Base-by-base conservation (phyloP, 2,329 filamentous ascomycete species). In the Pleoardoris graminearum region DNA sequence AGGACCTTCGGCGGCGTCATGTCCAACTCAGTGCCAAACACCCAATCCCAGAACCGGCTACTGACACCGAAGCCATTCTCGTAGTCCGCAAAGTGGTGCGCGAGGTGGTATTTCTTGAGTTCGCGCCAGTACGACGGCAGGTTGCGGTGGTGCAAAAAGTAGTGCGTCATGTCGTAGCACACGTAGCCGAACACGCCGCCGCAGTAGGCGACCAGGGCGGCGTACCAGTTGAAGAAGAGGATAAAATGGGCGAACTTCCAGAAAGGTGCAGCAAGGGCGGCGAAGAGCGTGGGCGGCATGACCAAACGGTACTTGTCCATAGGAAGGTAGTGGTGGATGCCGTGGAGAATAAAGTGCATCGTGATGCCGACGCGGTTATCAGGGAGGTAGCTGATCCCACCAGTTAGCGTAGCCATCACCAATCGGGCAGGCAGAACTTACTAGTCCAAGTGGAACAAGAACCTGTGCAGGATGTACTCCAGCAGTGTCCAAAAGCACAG, bases 231-330 rank as follows among this genome's bases (percentile, higher is more conserved):
- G 77, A 86, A 92, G 72, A 78, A 88, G 73, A 99, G 91, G 49
- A 97, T 69, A 1, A 80, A 63, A 63, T 97, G 93, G 0, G 94
- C 90, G 45, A 99, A 79, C 73, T 90, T 90, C 88, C 90, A 99
- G 79, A 97, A 97, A 0, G 94, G 94, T 0, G 83, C 82, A 5
- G 93, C 93, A 17, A 99, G 85, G 11, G 84, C 82, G 21, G 93
- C 57, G 70, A 99, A 97, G 3, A 99, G 80, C 0, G 90, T 84
- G 0, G 94, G 94, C 1, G 94, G 94, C 94, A 99, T 97, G 60
- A 99, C 94, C 8, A 99, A 86, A 55, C 94, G 87, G 67, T 96
- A 93, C 70, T 88, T 93, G 78, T 99, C 94, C 94, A 99, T 97
- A n/a, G 94, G 94, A 4, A 99, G 83, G 75, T 97, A 99, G 76